A percentile compares a stretch with the other conserved stretches of the same genome.
These are phyloP conservation scores for Penicillium psychrofluorescens DNA, from an alignment of 495 filamentous ascomycete genomes.

Conservation along the genomic window DNA sequence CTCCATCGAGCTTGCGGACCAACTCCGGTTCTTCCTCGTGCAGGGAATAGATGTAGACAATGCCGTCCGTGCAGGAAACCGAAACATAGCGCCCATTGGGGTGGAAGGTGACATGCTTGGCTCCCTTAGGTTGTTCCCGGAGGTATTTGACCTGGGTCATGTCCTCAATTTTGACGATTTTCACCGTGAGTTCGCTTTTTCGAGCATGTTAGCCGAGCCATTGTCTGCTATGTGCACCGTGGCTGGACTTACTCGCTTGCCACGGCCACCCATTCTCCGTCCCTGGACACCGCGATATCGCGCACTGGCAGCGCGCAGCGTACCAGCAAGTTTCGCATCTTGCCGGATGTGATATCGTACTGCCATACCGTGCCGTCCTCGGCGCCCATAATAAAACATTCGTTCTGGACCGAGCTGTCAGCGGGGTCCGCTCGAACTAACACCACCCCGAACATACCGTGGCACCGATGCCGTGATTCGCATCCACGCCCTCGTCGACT, in stretches of 20 bases:
- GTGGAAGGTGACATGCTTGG: constrained; percentile 87
- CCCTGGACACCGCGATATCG: constrained; percentile 76
- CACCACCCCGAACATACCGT: constrained; percentile 39
- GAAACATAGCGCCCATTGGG: constrained; percentile 68
- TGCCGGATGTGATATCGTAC: constrained; percentile 70
- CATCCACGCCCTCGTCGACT: constrained; percentile 80
- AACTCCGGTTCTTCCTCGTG: constrained; percentile 73
- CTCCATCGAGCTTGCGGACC: constrained; percentile 72
- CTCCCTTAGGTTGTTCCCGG: constrained; percentile 71
- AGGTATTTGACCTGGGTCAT: constrained; percentile 67
- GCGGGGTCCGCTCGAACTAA: neutral
- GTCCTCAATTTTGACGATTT: constrained; percentile 75
- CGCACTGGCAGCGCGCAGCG: constrained; percentile 77
- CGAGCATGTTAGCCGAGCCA: constrained; percentile 4
- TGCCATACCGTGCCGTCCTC: constrained; percentile 91
- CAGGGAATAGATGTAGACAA: constrained; percentile 83
- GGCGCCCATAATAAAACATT: constrained; percentile 77
- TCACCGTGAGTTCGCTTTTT: constrained; percentile 71
- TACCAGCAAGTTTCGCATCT: constrained; percentile 71
- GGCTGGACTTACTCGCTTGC: constrained; percentile 67
- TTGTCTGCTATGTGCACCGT: neutral
- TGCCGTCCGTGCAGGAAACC: constrained; percentile 79
- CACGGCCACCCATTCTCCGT: constrained; percentile 86
- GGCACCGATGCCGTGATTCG: constrained; percentile 68
- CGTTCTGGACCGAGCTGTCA: constrained; percentile 42